Evolutionary conservation across 1,139 yeast species (phyloP).

Genomic region (Torulaspora pretoriensis): DNA sequence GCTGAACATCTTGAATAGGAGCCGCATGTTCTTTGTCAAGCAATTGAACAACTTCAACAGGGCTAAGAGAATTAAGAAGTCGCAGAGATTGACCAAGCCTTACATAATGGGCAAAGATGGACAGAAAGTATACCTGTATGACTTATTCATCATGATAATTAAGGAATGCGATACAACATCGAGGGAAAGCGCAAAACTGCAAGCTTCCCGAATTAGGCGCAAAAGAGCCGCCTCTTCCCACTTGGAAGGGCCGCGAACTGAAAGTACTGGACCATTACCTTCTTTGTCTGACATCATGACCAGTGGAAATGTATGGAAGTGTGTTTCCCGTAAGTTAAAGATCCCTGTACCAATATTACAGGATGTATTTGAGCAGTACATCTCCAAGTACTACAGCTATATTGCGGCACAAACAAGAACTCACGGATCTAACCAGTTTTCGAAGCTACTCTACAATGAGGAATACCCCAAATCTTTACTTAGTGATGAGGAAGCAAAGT

Average conservation of each 20-base stretch:
- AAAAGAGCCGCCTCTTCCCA: not conserved
- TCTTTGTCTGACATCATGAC: constrained; percentile 13
- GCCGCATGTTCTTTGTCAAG: constrained; percentile 56
- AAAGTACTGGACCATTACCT: constrained; percentile 2
- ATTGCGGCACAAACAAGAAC: constrained; percentile 31
- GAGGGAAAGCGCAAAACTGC: constrained; percentile 1
- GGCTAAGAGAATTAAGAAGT: constrained; percentile 39
- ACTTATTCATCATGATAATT: constrained; percentile 47
- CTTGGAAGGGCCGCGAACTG: not conserved
- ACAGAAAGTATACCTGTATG: constrained; percentile 46
- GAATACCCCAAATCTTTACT: constrained; percentile 34
- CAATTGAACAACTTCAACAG: constrained; percentile 55
- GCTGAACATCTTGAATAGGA: constrained; percentile 57
- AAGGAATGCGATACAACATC: constrained; percentile 16
- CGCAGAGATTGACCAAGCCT: constrained; percentile 12
- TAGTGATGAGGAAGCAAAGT: constrained; percentile 32
- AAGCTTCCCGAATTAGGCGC: constrained; percentile 7
- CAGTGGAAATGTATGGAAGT: constrained; percentile 37
- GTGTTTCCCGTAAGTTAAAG: constrained; percentile 30
- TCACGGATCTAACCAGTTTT: constrained; percentile 16
- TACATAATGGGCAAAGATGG: constrained; percentile 9
- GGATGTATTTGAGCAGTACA: constrained; percentile 38
- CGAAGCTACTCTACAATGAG: constrained; percentile 25
- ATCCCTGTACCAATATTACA: constrained; percentile 27
- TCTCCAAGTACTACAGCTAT: constrained; percentile 46